A percentile compares a stretch with the other conserved stretches of the same genome.
phyloP scores from a whole-genome alignment of 257 asterid genomes.

The Solanum ossicruentum region DNA sequence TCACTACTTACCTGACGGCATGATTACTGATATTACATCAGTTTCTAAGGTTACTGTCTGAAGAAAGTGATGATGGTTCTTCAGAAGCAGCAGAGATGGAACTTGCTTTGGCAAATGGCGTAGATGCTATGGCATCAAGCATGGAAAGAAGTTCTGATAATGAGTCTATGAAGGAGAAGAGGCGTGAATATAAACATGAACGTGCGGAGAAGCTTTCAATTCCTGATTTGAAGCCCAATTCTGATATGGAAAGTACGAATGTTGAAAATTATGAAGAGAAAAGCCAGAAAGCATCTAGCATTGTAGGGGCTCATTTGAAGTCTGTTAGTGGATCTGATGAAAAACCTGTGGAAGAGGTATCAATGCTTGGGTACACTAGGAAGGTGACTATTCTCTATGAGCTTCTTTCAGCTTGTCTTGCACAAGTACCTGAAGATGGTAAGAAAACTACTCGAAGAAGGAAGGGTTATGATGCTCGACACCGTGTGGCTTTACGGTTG shows the following conservation, averaged over 20 bases:
- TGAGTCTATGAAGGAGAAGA: conserved; percentile 49
- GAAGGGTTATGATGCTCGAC: conserved; percentile 85
- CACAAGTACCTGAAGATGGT: conserved; percentile 36
- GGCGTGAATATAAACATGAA: conserved; percentile 49
- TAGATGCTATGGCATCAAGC: conserved; percentile 59
- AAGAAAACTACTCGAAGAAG: conserved; percentile 31
- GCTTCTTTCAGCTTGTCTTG: conserved; percentile 81
- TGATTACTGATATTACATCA: conserved; percentile 12
- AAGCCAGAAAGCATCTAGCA: conserved; percentile 18
- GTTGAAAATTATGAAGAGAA: conserved; percentile 19
- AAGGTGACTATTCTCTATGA: conserved; percentile 63
- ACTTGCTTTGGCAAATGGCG: conserved; percentile 48
- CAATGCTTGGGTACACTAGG: conserved; percentile 49
- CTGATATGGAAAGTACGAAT: conserved; percentile 8
- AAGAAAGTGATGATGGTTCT: conserved; percentile 40
- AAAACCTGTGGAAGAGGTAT: conserved; percentile 51
- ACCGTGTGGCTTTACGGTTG: conserved; percentile 75
- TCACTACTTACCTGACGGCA: background rate
- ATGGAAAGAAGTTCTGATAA: conserved; percentile 37
- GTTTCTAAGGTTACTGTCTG: conserved; percentile 69
- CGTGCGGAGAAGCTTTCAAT: conserved; percentile 50
- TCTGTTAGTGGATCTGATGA: conserved; percentile 27
- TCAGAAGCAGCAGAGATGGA: conserved; percentile 44
- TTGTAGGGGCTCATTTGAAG: conserved; percentile 21
- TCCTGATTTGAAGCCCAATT: conserved; percentile 22